Evolutionary conservation across 108 stramenopile genomes (phyloP), one percentile per base, ranked within the genome.

Genomic region (Mediolabrus comicus): DNA sequence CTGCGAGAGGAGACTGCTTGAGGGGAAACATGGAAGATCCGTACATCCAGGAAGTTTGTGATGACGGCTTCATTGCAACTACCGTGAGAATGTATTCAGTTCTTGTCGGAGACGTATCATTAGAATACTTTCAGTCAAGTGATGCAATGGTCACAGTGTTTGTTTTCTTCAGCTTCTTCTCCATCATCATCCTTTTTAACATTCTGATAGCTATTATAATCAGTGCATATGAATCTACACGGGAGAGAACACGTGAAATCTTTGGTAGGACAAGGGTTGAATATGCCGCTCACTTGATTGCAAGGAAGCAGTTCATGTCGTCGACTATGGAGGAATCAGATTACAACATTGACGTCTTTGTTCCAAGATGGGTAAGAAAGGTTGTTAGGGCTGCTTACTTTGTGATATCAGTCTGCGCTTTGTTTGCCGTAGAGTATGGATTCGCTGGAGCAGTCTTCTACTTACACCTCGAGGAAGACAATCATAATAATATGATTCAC

Each of bases 131-230:
- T 19, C 59, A 74, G 29, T 74, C 73, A 2, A 46, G 52, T 16
- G 53, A 17, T 5, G 71, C 71, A 46, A 63, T 72, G 71, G 61
- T 59, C 10, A 52, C 64, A 19, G 62, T 80, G 12, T 80, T 73
- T 22, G 36, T 73, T 4, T 67, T 80, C 33, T 80, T 80, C 62
- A 46, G 62, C 19, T 69, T 80, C 62, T 69, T 80, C 39, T 80
- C 70, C 61, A 80, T 80, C 34, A 72, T 80, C 28, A 72, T 80
- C 29, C 59, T 80, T 4, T 43, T 72, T 25, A 80, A 80, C 25
- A 80, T 80, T 16, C 67, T 80, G 26, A 80, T 80, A n/a, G 79
- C 79, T 1, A 80, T 80, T 33, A 65, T 80, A 31, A 73, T 73
- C 30, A 67, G 63, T 34, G 72, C 79, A 26, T 80, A 80, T 34